These are phyloP conservation scores for Colletotrichum eremochloae DNA, from an alignment of 2,329 filamentous ascomycete genomes.

Conservation along the genomic window DNA sequence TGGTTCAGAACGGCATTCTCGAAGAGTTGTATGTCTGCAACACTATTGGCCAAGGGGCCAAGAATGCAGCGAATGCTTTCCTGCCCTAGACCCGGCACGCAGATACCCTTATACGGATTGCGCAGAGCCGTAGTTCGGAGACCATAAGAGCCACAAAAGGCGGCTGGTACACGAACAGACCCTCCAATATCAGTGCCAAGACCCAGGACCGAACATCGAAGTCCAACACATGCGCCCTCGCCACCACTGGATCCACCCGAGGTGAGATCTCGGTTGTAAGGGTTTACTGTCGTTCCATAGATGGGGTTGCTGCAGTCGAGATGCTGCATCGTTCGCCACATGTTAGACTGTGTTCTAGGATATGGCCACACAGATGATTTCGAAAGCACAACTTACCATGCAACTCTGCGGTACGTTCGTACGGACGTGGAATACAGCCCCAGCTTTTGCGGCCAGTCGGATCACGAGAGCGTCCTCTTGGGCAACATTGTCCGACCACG, in stretches of 20 bases:
- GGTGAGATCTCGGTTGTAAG: conserved; percentile 54
- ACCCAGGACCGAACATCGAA: conserved; percentile 56
- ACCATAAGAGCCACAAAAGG: conserved; percentile 59
- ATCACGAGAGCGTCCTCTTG: conserved; percentile 51
- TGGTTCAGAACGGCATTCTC: conserved; percentile 54
- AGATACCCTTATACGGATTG: conserved; percentile 48
- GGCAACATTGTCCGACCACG: conserved; percentile 53
- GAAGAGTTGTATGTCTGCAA: conserved; percentile 54
- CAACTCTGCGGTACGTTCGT: conserved; percentile 58
- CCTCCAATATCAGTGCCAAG: conserved; percentile 63
- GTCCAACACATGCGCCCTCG: conserved; percentile 57
- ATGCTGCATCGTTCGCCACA: conserved; percentile 39
- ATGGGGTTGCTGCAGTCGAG: conserved; percentile 54
- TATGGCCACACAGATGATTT: background rate
- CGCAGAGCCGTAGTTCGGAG: conserved; percentile 55
- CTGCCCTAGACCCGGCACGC: conserved; percentile 49
- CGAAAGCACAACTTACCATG: conserved; percentile 45
- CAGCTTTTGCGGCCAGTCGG: conserved; percentile 49
- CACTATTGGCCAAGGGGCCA: conserved; percentile 44
- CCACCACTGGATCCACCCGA: conserved; percentile 59
- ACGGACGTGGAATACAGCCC: conserved; percentile 58
- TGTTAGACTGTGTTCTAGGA: conserved; percentile 19
- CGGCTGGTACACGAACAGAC: conserved; percentile 59
- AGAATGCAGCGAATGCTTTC: conserved; percentile 52
- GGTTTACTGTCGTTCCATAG: conserved; percentile 56